Percentiles rank a stretch among this genome's conserved stretches.
Conservation (phyloP, 2,329 filamentous ascomycete genomes). For the Chaetomium globosum region DNA sequence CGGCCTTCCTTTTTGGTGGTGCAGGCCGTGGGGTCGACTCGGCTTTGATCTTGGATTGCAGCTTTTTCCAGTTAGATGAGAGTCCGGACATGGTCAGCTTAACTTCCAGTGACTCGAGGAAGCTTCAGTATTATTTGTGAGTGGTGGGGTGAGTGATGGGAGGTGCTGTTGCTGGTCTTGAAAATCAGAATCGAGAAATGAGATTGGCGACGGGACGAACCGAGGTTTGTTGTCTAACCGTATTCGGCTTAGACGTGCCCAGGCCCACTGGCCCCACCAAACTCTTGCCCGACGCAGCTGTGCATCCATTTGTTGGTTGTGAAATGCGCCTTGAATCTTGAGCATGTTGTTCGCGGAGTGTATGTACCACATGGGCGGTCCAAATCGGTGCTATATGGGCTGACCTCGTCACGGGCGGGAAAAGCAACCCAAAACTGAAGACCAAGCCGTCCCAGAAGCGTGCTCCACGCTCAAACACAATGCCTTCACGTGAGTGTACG, state of each 20-base stretch:
- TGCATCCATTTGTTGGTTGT: no score
- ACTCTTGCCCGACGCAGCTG: no score
- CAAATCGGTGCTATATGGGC: no score
- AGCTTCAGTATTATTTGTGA: slow-evolving; percentile 2
- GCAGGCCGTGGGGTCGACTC: slow-evolving; percentile 45
- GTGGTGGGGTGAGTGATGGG: not conserved
- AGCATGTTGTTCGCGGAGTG: no score
- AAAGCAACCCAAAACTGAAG: no score
- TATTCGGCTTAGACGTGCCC: not conserved
- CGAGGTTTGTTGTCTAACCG: not conserved
- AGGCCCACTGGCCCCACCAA: not conserved
- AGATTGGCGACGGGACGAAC: slow-evolving; percentile 7
- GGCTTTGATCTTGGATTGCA: slow-evolving; percentile 64
- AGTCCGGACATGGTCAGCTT: slow-evolving; percentile 51
- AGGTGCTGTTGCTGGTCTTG: not conserved
- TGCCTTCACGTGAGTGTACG: no score
- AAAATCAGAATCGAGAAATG: not conserved
- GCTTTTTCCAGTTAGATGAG: slow-evolving; percentile 77
- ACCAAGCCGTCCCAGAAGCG: no score
- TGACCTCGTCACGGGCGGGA: no score
- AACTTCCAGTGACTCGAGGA: not conserved
- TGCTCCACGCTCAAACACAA: no score
- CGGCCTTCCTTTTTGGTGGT: slow-evolving; percentile 46
- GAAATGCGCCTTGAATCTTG: no score
- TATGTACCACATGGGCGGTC: no score